A percentile compares a stretch with the other conserved stretches of the same genome.
These are phyloP conservation scores for Thermomucor indicae-seudaticae DNA, from an alignment of 371 early-diverging fungal species.

Conservation along the genomic window DNA sequence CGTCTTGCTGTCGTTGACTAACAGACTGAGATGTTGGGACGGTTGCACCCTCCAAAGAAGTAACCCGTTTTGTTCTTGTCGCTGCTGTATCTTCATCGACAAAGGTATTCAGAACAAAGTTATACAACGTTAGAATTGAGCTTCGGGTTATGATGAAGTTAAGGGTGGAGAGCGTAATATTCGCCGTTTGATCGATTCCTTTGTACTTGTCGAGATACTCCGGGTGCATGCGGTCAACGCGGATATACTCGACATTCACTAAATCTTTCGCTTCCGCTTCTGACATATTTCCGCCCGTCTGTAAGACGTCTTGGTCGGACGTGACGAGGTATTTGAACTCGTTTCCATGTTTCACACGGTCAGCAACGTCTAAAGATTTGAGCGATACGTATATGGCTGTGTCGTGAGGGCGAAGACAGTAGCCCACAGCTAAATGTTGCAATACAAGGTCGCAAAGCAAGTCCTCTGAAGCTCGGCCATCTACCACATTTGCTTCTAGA, in stretches of 20 bases:
- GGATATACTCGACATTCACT: slow-evolving; percentile 69
- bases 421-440: slow-evolving; percentile 65
- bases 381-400: slow-evolving; percentile 72
- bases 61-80: background rate
- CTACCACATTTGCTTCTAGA: slow-evolving; percentile 28
- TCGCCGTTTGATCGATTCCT: slow-evolving; percentile 79
- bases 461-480: slow-evolving; percentile 35
- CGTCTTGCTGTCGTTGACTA: background rate
- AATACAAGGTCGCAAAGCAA: slow-evolving; percentile 71
- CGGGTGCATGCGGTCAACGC: slow-evolving; percentile 71
- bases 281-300: background rate
- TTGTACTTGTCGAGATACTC: slow-evolving; percentile 72
- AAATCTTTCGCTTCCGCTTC: slow-evolving; percentile 43
- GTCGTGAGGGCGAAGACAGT: slow-evolving; percentile 69
- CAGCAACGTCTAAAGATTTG: slow-evolving; percentile 73
- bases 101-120: slow-evolving; percentile 87
- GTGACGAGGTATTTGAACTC: slow-evolving; percentile 68
- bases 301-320: slow-evolving; percentile 39
- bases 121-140: slow-evolving; percentile 81
- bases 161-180: slow-evolving; percentile 79
- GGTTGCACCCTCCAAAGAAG: background rate
- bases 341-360: slow-evolving; percentile 62
- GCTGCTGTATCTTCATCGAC: slow-evolving; percentile 25
- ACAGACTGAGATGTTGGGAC: background rate
- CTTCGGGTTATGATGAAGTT: slow-evolving; percentile 82